Evolutionary conservation across 2,329 filamentous ascomycete genomes (phyloP).

Genomic region (Pseudogymnoascus sp.): DNA sequence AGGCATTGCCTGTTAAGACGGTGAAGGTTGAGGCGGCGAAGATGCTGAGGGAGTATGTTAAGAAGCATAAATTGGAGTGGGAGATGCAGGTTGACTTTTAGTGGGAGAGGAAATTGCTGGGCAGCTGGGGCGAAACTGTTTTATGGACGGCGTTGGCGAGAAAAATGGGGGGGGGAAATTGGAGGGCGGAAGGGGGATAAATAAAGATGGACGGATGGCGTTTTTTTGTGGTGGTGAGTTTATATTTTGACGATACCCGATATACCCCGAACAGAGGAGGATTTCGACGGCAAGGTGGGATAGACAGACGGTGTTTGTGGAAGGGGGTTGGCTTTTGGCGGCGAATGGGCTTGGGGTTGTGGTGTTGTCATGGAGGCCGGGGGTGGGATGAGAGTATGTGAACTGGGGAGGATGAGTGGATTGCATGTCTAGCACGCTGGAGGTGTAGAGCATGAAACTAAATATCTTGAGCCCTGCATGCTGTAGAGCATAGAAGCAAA

Average conservation of each 20-base stretch:
- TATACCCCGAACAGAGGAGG: slow-evolving; percentile 3
- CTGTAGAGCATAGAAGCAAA: not conserved
- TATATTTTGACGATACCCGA: slow-evolving; percentile 8
- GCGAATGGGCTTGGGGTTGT: not conserved
- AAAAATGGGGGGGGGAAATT: not conserved
- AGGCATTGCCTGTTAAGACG: not conserved
- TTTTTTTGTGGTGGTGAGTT: slow-evolving; percentile 8
- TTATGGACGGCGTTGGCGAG: not conserved
- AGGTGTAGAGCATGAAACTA: not conserved
- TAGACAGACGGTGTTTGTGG: not conserved
- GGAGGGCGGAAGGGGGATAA: not conserved
- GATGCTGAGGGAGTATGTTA: slow-evolving; percentile 2
- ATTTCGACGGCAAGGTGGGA: not conserved
- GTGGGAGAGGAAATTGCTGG: not conserved
- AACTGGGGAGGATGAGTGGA: not conserved
- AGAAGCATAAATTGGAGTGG: slow-evolving; percentile 2
- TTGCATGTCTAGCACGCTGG: not conserved
- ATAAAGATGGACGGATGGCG: slow-evolving; percentile 1
- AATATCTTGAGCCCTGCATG: not conserved
- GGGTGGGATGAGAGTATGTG: not conserved
- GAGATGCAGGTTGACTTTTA: slow-evolving; percentile 7
- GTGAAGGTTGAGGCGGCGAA: not conserved
- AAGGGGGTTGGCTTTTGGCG: not conserved
- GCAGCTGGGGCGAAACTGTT: not conserved
- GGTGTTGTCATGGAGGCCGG: not conserved